A percentile compares a stretch with the other conserved stretches of the same genome.
phyloP scores from a whole-genome alignment of 352 stramenopile species.

The Phytophthora megakarya region DNA sequence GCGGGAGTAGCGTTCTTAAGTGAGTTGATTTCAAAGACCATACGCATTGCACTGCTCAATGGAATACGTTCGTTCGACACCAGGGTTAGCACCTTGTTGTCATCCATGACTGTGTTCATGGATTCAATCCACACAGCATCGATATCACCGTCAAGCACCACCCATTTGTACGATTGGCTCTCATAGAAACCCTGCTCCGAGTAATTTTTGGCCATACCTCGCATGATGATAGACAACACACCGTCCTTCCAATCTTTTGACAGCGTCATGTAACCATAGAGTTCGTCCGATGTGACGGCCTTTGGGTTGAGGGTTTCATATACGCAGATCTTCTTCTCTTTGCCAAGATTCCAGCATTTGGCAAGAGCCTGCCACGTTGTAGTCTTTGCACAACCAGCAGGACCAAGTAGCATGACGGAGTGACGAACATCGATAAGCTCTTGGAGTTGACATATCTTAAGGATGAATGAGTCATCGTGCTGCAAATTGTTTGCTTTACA shows the following conservation, averaged over 20 bases:
- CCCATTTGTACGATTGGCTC: constrained; percentile 92
- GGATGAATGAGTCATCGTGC: constrained; percentile 85
- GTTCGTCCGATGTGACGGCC: constrained; percentile 88
- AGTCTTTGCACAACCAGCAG: constrained; percentile 83
- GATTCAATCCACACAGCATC: constrained; percentile 90
- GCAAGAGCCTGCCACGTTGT: constrained; percentile 86
- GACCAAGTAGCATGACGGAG: constrained; percentile 87
- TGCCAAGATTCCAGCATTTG: constrained; percentile 88
- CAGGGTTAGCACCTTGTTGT: constrained; percentile 96
- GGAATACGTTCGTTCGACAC: constrained; percentile 90
- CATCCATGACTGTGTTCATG: constrained; percentile 98
- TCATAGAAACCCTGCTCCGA: constrained; percentile 94
- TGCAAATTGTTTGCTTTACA: constrained; percentile 90
- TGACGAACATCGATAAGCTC: constrained; percentile 89
- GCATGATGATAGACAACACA: constrained; percentile 91
- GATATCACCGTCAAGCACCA: constrained; percentile 88
- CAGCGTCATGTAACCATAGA: constrained; percentile 94
- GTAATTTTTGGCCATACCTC: constrained; percentile 91
- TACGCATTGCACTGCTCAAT: constrained; percentile 84
- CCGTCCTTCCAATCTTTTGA: constrained; percentile 92
- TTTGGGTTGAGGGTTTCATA: constrained; percentile 91
- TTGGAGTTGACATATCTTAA: constrained; percentile 88
- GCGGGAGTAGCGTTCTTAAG: constrained; percentile 88
- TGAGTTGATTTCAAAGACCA: constrained; percentile 92
- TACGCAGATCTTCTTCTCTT: constrained; percentile 90